Percentiles rank a stretch among this genome's conserved stretches.
Evolutionary conservation across 768 basidiomycete genomes (phyloP).

Genomic region (Mycena alexandri): DNA sequence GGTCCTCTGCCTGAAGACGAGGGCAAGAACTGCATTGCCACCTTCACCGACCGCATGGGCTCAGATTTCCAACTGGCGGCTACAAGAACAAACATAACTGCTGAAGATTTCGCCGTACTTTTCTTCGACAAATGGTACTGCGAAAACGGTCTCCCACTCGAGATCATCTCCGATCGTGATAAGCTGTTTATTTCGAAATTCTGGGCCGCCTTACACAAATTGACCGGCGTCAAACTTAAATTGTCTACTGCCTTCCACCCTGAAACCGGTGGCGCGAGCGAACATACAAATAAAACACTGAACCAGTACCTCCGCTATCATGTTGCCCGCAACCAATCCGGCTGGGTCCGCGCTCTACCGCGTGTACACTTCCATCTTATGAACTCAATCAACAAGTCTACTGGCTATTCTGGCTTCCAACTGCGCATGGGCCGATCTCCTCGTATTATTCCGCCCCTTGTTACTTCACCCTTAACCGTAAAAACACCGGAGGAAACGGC

Average conservation of each 20-base stretch:
- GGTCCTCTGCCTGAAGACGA: too few relatives aligned
- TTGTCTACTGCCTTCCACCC: conserved; percentile 49
- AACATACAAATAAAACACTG: conserved; percentile 42
- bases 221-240: conserved; percentile 40
- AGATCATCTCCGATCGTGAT: conserved; percentile 36
- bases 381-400: not conserved
- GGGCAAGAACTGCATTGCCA: too few relatives aligned
- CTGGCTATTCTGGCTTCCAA: not conserved
- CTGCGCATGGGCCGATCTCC: too few relatives aligned
- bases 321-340: conserved; percentile 37
- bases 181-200: conserved; percentile 47
- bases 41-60: too few relatives aligned
- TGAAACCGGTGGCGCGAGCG: conserved; percentile 45
- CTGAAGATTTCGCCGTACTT: conserved; percentile 37
- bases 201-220: too few relatives aligned
- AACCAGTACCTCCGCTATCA: conserved; percentile 36
- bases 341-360: conserved; percentile 41
- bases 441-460: not conserved
- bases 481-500: too few relatives aligned
- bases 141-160: conserved; percentile 41
- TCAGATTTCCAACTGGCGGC: too few relatives aligned
- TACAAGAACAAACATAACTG: too few relatives aligned
- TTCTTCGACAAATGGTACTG: conserved; percentile 47
- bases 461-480: too few relatives aligned
- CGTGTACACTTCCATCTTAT: too few relatives aligned